Percentiles rank a stretch among this genome's conserved stretches.
Conservation (phyloP, 768 basidiomycete genomes). For the Butyriboletus loyo region DNA sequence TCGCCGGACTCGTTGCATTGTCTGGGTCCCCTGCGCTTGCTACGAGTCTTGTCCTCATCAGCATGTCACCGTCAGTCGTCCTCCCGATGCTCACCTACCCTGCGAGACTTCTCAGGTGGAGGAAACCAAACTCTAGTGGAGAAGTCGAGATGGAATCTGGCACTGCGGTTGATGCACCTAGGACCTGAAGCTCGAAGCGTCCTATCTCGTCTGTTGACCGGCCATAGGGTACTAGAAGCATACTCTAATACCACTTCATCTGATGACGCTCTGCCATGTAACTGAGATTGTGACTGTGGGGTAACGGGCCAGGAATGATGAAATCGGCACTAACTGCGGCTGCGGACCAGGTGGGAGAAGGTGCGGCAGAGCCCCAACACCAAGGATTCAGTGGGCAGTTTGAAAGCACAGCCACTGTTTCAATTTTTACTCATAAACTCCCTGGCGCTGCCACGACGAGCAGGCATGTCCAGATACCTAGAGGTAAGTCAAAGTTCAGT, state of each 20-base stretch:
- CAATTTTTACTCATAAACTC: slow-evolving; percentile 7
- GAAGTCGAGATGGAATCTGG: slow-evolving; percentile 5
- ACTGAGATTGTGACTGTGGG: neutral
- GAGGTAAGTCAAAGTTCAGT: slow-evolving; percentile 31
- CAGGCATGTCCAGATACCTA: slow-evolving; percentile 40
- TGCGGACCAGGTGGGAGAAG: too few relatives aligned
- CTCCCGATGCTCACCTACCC: slow-evolving; percentile 1
- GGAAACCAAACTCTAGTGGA: neutral
- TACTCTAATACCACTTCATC: neutral
- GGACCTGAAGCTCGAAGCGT: neutral
- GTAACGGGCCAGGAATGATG: too few relatives aligned
- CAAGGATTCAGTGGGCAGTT: too few relatives aligned
- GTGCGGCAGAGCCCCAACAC: too few relatives aligned
- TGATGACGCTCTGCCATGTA: neutral
- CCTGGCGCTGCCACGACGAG: slow-evolving; percentile 1
- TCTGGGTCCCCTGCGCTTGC: slow-evolving; percentile 14
- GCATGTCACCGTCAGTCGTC: slow-evolving; percentile 4
- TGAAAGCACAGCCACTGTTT: slow-evolving; percentile 12
- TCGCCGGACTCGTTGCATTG: slow-evolving; percentile 9
- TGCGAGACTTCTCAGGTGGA: neutral
- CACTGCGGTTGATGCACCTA: neutral
- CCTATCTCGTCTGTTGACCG: neutral
- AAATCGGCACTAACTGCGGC: too few relatives aligned
- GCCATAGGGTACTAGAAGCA: neutral
- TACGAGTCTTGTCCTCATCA: slow-evolving; percentile 7